Percentiles rank a stretch among this genome's conserved stretches.
These are phyloP conservation scores for Cinnamomum micranthum DNA, from an alignment of 164 flowering plant species.

Conservation along the genomic window DNA sequence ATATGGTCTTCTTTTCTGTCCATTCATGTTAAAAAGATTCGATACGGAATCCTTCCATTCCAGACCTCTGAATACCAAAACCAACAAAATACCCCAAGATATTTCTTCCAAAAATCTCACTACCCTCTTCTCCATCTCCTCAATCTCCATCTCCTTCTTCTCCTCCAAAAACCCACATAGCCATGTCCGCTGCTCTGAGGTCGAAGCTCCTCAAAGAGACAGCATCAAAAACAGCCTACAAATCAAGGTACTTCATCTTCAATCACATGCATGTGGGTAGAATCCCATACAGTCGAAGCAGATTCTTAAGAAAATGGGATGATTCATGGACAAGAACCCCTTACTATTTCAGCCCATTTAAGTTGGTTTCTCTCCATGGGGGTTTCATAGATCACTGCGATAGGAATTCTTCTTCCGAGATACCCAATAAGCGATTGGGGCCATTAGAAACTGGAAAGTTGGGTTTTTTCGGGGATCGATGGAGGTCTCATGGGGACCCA, in stretches of 20 bases:
- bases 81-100: slow-evolving; percentile 3
- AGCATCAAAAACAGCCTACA: slow-evolving; percentile 33
- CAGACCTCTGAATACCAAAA: neutral
- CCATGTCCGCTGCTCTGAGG: slow-evolving; percentile 64
- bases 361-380: slow-evolving; percentile 46
- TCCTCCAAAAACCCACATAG: neutral
- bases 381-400: slow-evolving; percentile 35
- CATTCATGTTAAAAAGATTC: too few relatives aligned
- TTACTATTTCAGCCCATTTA: slow-evolving; percentile 44
- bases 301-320: slow-evolving; percentile 31
- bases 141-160: neutral
- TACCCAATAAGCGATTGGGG: neutral
- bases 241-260: slow-evolving; percentile 43
- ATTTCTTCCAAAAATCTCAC: slow-evolving; percentile 7
- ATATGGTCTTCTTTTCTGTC: too few relatives aligned
- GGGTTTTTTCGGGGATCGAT: neutral
- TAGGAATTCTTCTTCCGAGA: neutral
- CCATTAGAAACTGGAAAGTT: slow-evolving; percentile 3
- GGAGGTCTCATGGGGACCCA: slow-evolving; percentile 58
- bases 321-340: slow-evolving; percentile 32
- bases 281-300: slow-evolving; percentile 24
- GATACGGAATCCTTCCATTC: too few relatives aligned
- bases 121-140: slow-evolving; percentile 11
- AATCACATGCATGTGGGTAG: slow-evolving; percentile 53
- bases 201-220: slow-evolving; percentile 45